These are phyloP conservation scores for Cryptococcus wingfieldii DNA, from an alignment of 1,284 basidiomycete species.

Conservation along the genomic window DNA sequence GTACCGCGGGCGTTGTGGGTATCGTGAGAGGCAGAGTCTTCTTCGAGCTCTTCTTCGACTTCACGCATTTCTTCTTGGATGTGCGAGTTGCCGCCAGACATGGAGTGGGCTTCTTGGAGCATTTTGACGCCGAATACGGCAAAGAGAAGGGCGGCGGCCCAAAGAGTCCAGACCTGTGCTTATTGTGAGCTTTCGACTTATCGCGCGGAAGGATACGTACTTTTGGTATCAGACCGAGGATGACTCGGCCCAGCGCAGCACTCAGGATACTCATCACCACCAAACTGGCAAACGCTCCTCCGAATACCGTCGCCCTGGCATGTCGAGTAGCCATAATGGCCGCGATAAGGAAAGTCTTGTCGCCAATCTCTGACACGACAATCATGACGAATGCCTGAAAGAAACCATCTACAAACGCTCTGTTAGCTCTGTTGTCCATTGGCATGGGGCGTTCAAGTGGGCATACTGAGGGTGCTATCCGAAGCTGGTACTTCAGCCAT, in stretches of 20 bases:
- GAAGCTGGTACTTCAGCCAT: constrained; percentile 5
- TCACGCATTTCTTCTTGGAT: constrained; percentile 90
- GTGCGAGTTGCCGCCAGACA: constrained; percentile 61
- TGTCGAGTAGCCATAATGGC: constrained; percentile 97
- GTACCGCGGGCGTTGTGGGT: constrained; percentile 24
- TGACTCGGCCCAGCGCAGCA: constrained; percentile 77
- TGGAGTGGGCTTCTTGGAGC: constrained; percentile 70
- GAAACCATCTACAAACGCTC: constrained; percentile 53
- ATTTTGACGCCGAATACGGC: constrained; percentile 82
- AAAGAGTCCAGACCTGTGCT: constrained; percentile 40
- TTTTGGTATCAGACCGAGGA: constrained; percentile 76
- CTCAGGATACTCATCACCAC: constrained; percentile 89
- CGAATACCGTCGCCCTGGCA: constrained; percentile 77
- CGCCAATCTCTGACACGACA: constrained; percentile 81
- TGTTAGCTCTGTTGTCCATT: background rate
- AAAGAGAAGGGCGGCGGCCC: constrained; percentile 71
- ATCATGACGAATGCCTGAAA: constrained; percentile 79
- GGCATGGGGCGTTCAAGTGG: background rate
- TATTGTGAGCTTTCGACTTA: background rate
- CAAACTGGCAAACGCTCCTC: constrained; percentile 81
- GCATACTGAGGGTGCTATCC: constrained; percentile 6
- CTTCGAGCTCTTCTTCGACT: constrained; percentile 76
- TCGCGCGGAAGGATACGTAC: constrained; percentile 24
- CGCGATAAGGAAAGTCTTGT: constrained; percentile 97
- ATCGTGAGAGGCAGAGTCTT: constrained; percentile 42